Evolutionary conservation across 495 filamentous ascomycete species (phyloP).

Genomic region (Aspergillus panamensis): DNA sequence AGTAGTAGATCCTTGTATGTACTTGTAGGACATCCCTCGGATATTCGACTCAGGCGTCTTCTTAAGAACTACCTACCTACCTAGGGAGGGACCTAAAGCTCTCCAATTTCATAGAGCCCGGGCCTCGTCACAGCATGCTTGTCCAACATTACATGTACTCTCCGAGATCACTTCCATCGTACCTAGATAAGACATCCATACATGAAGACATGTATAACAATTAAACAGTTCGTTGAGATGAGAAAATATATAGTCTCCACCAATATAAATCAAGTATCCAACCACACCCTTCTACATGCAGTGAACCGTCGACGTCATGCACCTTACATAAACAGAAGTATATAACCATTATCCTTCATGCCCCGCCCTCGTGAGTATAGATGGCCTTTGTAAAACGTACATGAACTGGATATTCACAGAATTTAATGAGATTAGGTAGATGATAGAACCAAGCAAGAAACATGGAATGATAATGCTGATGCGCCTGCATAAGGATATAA

Average conservation of each 20-base stretch:
- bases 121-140: no score
- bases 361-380: background rate
- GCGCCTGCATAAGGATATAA: no score
- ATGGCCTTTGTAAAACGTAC: background rate
- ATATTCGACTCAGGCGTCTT: no score
- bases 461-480: background rate
- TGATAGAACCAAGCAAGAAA: background rate
- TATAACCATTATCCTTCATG: background rate
- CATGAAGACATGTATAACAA: no score
- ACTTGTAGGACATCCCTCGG: background rate
- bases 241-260: background rate
- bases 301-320: conserved; percentile 10
- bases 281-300: conserved; percentile 4
- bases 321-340: conserved; percentile 1
- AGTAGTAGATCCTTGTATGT: background rate
- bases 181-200: no score
- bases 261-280: background rate
- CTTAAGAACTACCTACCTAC: no score
- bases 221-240: background rate
- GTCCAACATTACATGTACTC: no score
- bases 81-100: no score
- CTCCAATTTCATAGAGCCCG: no score
- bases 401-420: background rate
- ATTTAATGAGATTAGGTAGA: background rate
- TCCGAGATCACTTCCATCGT: no score